phyloP scores from a whole-genome alignment of 2,329 filamentous ascomycete species.

The Nigrograna mackinnonii region DNA sequence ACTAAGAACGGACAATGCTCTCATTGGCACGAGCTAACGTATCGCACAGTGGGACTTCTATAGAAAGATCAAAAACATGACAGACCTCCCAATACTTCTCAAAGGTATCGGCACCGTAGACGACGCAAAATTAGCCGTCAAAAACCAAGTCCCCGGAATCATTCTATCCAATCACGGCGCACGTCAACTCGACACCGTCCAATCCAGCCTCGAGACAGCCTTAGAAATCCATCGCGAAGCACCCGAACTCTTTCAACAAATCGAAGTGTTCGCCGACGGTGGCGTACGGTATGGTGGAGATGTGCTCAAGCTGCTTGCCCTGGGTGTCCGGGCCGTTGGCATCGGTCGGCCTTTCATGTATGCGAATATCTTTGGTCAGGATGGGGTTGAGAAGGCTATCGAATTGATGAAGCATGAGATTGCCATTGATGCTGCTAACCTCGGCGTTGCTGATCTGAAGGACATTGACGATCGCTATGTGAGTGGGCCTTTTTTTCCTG shows the following conservation, averaged over 20 bases:
- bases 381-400: conserved; percentile 62
- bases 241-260: conserved; percentile 33
- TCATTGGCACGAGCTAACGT: too few relatives aligned
- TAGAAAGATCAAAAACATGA: too few relatives aligned
- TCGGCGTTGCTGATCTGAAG: conserved; percentile 16
- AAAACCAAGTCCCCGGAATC: too few relatives aligned
- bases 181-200: conserved; percentile 46
- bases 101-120: too few relatives aligned
- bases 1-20: too few relatives aligned
- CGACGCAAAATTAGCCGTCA: too few relatives aligned
- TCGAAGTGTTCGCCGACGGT: conserved; percentile 36
- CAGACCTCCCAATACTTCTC: too few relatives aligned
- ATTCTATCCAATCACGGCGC: conserved; percentile 41
- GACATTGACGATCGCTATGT: too few relatives aligned
- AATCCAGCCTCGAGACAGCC: conserved; percentile 71
- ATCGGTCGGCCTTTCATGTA: conserved; percentile 53
- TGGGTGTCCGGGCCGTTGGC: conserved; percentile 40
- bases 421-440: conserved; percentile 15
- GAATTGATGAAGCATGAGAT: conserved; percentile 54
- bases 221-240: conserved; percentile 67
- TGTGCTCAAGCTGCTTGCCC: conserved; percentile 31
- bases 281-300: conserved; percentile 35
- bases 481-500: too few relatives aligned
- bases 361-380: conserved; percentile 57
- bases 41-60: too few relatives aligned